Percentiles rank a stretch among this genome's conserved stretches.
These are phyloP conservation scores for Annulohypoxylon stygium DNA, from an alignment of 495 filamentous ascomycete species.

Conservation along the genomic window DNA sequence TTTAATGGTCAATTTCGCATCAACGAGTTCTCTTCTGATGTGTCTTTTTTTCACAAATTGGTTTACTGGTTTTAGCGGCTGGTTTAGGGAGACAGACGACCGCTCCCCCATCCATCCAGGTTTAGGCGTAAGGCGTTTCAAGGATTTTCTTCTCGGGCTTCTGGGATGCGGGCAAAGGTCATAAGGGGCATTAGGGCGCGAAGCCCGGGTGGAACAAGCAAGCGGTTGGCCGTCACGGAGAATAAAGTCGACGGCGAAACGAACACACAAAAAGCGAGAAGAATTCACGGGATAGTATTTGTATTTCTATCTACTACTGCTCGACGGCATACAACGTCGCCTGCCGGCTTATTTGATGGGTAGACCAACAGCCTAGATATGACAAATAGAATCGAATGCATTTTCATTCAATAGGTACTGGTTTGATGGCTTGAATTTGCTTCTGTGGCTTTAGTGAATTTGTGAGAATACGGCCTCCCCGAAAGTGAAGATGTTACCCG, in stretches of 20 bases:
- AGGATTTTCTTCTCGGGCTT: not conserved
- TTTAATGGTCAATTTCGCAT: conserved; percentile 39
- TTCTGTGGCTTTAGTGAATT: not conserved
- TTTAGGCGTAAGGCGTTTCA: conserved; percentile 36
- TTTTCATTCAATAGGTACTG: conserved; percentile 19
- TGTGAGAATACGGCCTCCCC: not conserved
- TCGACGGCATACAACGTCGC: conserved; percentile 25
- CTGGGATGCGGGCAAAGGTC: conserved; percentile 24
- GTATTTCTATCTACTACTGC: conserved; percentile 39
- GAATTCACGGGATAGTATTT: conserved; percentile 29
- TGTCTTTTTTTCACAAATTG: conserved; percentile 38
- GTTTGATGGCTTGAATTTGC: not conserved
- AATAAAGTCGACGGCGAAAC: conserved; percentile 31
- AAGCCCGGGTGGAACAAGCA: conserved; percentile 28
- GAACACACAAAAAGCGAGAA: conserved; percentile 33
- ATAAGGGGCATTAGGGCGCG: conserved; percentile 42
- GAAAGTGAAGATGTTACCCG: not conserved
- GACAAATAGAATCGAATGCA: conserved; percentile 44
- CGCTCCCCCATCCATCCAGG: conserved; percentile 19
- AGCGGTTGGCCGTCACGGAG: conserved; percentile 22
- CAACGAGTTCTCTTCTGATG: conserved; percentile 36
- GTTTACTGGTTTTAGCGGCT: conserved; percentile 28
- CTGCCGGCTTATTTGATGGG: conserved; percentile 27
- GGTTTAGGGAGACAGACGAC: conserved; percentile 15
- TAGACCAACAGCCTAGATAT: conserved; percentile 40